A percentile compares a stretch with the other conserved stretches of the same genome.
These are phyloP conservation scores for Voacanga thouarsii DNA, from an alignment of 257 asterid genomes.

Conservation along the genomic window DNA sequence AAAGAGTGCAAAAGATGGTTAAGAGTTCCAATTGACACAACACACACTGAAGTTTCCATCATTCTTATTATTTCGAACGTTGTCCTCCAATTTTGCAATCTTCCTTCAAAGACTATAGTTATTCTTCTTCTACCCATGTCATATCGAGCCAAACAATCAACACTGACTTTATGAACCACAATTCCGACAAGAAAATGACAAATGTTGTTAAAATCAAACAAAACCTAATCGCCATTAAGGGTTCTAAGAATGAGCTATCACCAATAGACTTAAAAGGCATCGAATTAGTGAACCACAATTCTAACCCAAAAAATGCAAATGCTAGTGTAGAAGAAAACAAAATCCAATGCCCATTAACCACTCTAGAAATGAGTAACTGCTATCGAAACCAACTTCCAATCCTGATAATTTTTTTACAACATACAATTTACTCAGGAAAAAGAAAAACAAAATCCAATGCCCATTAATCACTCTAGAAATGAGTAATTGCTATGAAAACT, in stretches of 20 bases:
- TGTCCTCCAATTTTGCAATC: constrained; percentile 83
- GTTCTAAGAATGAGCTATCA: neutral
- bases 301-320: neutral
- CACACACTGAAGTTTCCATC: constrained; percentile 71
- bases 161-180: neutral
- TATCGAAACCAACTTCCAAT: neutral
- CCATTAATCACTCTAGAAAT: no score
- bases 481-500: no score
- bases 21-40: constrained; percentile 72
- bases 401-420: neutral
- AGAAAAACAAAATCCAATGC: no score
- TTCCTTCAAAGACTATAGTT: constrained; percentile 34
- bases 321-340: neutral
- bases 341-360: neutral
- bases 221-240: neutral
- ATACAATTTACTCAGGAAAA: no score
- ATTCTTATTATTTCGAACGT: constrained; percentile 45
- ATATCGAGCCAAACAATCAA: constrained; percentile 17
- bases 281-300: neutral
- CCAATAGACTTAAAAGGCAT: neutral
- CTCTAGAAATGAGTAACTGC: neutral
- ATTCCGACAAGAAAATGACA: neutral
- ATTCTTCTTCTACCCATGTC: constrained; percentile 35
- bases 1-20: no score
- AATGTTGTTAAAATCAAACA: neutral